These are phyloP conservation scores for Starmerella geochares DNA, from an alignment of 805 yeast genomes.

Conservation along the genomic window DNA sequence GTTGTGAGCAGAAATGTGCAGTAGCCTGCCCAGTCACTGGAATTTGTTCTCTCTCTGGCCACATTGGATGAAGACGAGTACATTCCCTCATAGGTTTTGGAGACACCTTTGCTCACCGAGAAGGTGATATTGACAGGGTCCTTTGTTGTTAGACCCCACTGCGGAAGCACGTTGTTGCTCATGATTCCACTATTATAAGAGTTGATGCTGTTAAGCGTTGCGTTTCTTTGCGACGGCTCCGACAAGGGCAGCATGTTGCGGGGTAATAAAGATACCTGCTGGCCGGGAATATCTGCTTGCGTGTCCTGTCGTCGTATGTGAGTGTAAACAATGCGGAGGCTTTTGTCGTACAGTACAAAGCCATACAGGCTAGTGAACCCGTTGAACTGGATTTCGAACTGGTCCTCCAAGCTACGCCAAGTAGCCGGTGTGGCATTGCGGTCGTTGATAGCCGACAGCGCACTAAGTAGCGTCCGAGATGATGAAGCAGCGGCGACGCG, in stretches of 20 bases:
- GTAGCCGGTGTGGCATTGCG: neutral
- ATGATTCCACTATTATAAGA: conserved; percentile 6
- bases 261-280: conserved; percentile 4
- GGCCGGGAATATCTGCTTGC: neutral
- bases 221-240: neutral
- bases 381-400: conserved; percentile 9
- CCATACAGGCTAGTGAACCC: conserved; percentile 2
- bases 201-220: conserved; percentile 1
- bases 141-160: neutral
- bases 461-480: neutral
- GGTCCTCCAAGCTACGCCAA: conserved; percentile 8
- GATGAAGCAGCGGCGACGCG: conserved; percentile 4
- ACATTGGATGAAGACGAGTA: neutral
- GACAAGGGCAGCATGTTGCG: conserved; percentile 11
- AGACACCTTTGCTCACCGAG: conserved; percentile 7
- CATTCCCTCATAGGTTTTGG: neutral
- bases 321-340: conserved; percentile 8
- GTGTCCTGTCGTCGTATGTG: conserved; percentile 5
- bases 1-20: conserved; percentile 2
- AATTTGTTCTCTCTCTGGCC: too few relatives aligned
- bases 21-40: conserved; percentile 5
- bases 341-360: conserved; percentile 13
- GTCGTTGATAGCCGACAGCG: conserved; percentile 6
- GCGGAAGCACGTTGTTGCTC: conserved; percentile 7
- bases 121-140: conserved; percentile 7